Evolutionary conservation across 169 alveolate species (phyloP), one percentile per base, ranked within the genome.

Genomic region (Plasmodium cynomolgi): DNA sequence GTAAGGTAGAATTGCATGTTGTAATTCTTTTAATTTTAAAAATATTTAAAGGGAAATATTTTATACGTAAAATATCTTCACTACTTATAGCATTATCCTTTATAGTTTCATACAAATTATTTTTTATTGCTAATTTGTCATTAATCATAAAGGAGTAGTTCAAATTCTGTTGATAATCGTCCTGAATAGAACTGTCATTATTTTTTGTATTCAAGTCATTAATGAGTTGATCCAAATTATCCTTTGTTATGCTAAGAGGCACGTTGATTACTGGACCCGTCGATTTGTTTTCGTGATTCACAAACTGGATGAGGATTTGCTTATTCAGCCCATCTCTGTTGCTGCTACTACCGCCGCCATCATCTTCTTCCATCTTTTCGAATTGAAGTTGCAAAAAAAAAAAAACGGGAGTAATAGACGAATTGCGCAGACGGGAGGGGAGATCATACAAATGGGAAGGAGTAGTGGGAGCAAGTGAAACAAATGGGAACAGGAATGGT

Each of bases 1-100:
- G 97, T 80, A 98, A 95, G 5, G 99, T 97, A 6, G 98, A 92
- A 4, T 98, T 95, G 92, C 99, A 98, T n/a, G 99, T 96, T 1
- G 98, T 97, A 81, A 98, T 97, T 9, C 98, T 98, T 26, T 98
- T 94, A 17, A 98, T 98, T 68, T 95, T 96, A 96, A 97, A 98
- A 23, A 97, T 96, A 56, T 97, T 95, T 71, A 96, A 93, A 2
- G 98, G 98, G 23, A 96, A 84, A 88, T 97, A 97, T 56, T 95
- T 97, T 54, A 97, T 97, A 37, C 94, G 95, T 62, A 96, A 92
- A 41, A 96, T 96, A 62, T 91, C 94, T 71, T 97, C 98, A 29
- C 98, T 97, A 71, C 98, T 96, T 77, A 91, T 84, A 34, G 91
- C 90, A 47, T 92, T 96, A 74, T 86, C 84, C 50, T 95, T 81